A percentile compares a stretch with the other conserved stretches of the same genome.
Evolutionary conservation across 371 early-diverging fungal genomes (phyloP).

Genomic region (Saksenaea oblongispora): DNA sequence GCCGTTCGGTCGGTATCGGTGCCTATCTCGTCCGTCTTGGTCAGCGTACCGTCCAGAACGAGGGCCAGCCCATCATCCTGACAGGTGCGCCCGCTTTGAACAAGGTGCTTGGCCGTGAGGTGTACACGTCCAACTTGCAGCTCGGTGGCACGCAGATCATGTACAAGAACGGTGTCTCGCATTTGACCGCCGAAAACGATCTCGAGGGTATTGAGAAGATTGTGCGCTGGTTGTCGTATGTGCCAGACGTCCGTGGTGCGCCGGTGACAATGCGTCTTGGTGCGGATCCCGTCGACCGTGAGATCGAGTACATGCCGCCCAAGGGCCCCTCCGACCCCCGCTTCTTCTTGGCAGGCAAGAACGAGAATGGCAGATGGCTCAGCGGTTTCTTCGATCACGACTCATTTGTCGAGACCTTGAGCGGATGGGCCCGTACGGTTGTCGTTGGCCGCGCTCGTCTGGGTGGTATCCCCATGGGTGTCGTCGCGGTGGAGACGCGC

Average conservation of each 20-base stretch:
- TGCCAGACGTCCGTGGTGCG: constrained; percentile 74
- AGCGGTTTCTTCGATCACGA: constrained; percentile 93
- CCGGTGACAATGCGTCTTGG: constrained; percentile 59
- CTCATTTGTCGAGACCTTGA: constrained; percentile 83
- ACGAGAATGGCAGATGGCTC: constrained; percentile 72
- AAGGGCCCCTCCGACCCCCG: constrained; percentile 93
- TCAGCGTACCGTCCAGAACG: constrained; percentile 96
- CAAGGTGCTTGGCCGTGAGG: constrained; percentile 97
- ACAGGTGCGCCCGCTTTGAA: constrained; percentile 98
- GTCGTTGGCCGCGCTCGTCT: constrained; percentile 94
- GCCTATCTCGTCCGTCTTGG: constrained; percentile 99
- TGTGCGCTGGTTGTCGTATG: constrained; percentile 92
- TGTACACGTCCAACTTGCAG: constrained; percentile 98
- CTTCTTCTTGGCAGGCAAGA: constrained; percentile 82
- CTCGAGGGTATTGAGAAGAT: constrained; percentile 90
- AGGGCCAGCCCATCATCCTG: constrained; percentile 97
- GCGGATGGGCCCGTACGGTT: constrained; percentile 68
- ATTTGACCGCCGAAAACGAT: constrained; percentile 94
- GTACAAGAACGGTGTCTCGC: constrained; percentile 98
- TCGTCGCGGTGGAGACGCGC: constrained; percentile 95
- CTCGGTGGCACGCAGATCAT: constrained; percentile 99
- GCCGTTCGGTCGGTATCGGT: constrained; percentile 98
- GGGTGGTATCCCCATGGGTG: constrained; percentile 97
- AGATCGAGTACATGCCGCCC: constrained; percentile 77
- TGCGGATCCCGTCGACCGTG: constrained; percentile 72